Base-by-base conservation (phyloP, 177 flowering plant genomes). In the Vitis hybrid region DNA sequence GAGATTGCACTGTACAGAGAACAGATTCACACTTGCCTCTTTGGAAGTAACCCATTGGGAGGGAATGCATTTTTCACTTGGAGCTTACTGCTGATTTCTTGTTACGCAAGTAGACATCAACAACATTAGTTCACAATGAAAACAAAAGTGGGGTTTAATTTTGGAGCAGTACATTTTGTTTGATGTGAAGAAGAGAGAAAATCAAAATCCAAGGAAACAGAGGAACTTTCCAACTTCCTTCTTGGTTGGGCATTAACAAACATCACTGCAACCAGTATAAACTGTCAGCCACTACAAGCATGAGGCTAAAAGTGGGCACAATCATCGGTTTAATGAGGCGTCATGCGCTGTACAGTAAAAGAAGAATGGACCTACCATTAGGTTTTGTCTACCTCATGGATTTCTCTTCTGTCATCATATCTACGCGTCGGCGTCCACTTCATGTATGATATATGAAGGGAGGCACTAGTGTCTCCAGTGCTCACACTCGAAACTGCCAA, bases 291-390 rank as follows among this genome's bases (percentile, higher is more conserved):
- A 59, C 63, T 26, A 29, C 45, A 26, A 26, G 20, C 45, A 59
- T 29, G 63, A 29, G 26, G 15, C 39, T 13, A 2, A 22, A 13
- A 19, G 63, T 61, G 52, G 70, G 73, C 62, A 70, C 55, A 61
- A 66, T 66, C 63, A 74, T 50, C 12, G 13, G 66, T 45, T 3
- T 1, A 13, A 49, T 61, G 10, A 63, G 31, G 14, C 49, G 67
- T 50, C 77, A 73, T 70, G 68, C 71, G 8, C 45, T 39, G 66
- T 70, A 69, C 61, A 62, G 71, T 52, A 2, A 60, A 72, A 65
- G 50, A 3, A 15, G 11, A 26, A 54, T 52, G 13, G 70, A 59
- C 71, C 76, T 63, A 77, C 65, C 79, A 72, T 65, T 15, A 15
- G 48, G 19, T 66, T 63, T 68, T 71, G 74, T 62, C 71, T 34